Evolutionary conservation across 208 protist genomes (phyloP), one percentile per base, ranked within the genome.

Genomic region (Wallacemonas sp.): DNA sequence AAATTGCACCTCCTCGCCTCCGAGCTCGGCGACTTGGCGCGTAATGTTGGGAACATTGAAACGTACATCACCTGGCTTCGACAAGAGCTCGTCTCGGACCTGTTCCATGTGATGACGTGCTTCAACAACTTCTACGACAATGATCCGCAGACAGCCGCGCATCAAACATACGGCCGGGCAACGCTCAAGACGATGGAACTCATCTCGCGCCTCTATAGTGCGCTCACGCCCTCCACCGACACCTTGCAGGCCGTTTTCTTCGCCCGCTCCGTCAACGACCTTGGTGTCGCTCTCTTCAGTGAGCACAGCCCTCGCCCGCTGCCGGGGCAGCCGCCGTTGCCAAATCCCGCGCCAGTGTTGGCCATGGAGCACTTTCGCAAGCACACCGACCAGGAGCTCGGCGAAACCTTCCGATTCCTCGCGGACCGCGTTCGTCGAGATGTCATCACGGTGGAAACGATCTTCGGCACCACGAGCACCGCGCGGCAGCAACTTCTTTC

Each of bases 111-210:
- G 21, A 77, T 93, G 9, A 73, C 79, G 15, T 78, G 79, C 68
- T 95, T 95, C 74, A 91, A 84, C 60, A 76, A 73, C 21, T 85
- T 93, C 60, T 93, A 95, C 75, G 69, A 87, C 28, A 41, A 70
- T 31, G 63, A 80, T 30, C 62, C 73, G 11, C 73, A 88, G 28
- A 78, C 71, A 12, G 82, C 89, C 4, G 81, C 80, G 66, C 83
- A 93, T 56, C 72, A 79, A 56, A 62, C 63, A 24, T 91, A 85
- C 69, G 86, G 84, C 47, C 79, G 82, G 19, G 77, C 84, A 12
- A 60, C 89, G 42, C 80, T 93, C 46, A 87, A 86, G 67, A 93
- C 89, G 28, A 68, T 95, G 21, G 86, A 89, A 41, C 82, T 91
- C 51, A 70, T 90, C 47, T 84, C 86, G 6, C 72, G 78, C 26